Conservation (phyloP, 2,329 filamentous ascomycete genomes). For the Alternaria consortialis region DNA sequence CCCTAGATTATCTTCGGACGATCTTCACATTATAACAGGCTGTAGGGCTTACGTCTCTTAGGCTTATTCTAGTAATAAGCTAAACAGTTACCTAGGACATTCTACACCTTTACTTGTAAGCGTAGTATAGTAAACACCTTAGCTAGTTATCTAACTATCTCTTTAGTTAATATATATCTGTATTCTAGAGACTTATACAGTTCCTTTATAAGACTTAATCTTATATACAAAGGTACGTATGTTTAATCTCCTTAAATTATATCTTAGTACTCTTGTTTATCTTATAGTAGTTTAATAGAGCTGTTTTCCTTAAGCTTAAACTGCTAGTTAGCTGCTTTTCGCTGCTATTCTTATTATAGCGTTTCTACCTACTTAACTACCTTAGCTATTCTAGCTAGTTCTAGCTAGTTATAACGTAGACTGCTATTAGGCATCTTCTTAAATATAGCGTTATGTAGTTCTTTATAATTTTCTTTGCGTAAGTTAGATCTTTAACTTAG, state of each 20-base stretch:
- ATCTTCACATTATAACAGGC: conserved; percentile 1
- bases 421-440: neutral
- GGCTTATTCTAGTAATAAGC: neutral
- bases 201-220: neutral
- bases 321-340: neutral
- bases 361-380: neutral
- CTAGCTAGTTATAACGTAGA: neutral
- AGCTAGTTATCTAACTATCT: no score
- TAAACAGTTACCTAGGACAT: no score
- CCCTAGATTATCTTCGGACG: no score
- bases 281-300: neutral
- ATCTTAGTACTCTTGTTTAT: neutral
- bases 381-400: neutral
- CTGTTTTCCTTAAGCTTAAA: neutral
- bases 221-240: neutral
- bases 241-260: neutral
- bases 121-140: no score
- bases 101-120: no score
- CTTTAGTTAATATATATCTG: no score
- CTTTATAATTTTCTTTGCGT: neutral
- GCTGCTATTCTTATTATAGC: neutral
- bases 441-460: neutral
- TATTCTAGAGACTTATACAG: neutral
- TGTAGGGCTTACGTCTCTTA: neutral
- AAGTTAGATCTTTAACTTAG: neutral